phyloP scores from a whole-genome alignment of 2,329 filamentous ascomycete genomes.

The Graphium sp. region DNA sequence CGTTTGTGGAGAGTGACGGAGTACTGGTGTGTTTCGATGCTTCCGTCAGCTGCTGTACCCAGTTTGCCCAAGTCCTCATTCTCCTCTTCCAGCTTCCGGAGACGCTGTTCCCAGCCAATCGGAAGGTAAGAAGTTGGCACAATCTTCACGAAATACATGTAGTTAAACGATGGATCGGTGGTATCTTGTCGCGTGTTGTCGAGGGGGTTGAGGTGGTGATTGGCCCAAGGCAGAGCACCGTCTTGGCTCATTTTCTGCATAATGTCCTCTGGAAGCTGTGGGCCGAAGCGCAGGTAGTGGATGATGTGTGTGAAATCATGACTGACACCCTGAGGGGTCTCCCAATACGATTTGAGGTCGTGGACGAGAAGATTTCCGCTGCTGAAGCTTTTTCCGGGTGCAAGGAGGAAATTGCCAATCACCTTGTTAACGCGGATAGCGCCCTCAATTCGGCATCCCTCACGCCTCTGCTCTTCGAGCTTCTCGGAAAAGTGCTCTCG shows the following conservation, averaged over 20 bases:
- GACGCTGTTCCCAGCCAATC: slow-evolving; percentile 64
- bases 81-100: slow-evolving; percentile 21
- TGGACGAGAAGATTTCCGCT: slow-evolving; percentile 96
- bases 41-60: slow-evolving; percentile 52
- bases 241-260: slow-evolving; percentile 36
- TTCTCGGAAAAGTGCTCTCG: slow-evolving; percentile 87
- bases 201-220: slow-evolving; percentile 83
- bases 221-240: slow-evolving; percentile 51
- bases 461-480: slow-evolving; percentile 70
- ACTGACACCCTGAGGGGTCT: slow-evolving; percentile 35
- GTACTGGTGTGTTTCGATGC: slow-evolving; percentile 95
- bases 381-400: slow-evolving; percentile 88
- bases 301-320: slow-evolving; percentile 86
- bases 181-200: slow-evolving; percentile 66
- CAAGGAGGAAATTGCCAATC: slow-evolving; percentile 95
- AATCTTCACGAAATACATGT: slow-evolving; percentile 99
- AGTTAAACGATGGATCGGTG: slow-evolving; percentile 76
- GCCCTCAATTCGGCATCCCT: slow-evolving; percentile 91
- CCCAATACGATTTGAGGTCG: slow-evolving; percentile 90
- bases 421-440: slow-evolving; percentile 94
- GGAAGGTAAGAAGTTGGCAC: slow-evolving; percentile 91
- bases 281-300: slow-evolving; percentile 83
- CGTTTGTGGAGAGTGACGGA: slow-evolving; percentile 94
- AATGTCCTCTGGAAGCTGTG: slow-evolving; percentile 65
- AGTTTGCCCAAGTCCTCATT: slow-evolving; percentile 50